phyloP scores from a whole-genome alignment of 2,329 filamentous ascomycete species.

The Talaromyces sp. region DNA sequence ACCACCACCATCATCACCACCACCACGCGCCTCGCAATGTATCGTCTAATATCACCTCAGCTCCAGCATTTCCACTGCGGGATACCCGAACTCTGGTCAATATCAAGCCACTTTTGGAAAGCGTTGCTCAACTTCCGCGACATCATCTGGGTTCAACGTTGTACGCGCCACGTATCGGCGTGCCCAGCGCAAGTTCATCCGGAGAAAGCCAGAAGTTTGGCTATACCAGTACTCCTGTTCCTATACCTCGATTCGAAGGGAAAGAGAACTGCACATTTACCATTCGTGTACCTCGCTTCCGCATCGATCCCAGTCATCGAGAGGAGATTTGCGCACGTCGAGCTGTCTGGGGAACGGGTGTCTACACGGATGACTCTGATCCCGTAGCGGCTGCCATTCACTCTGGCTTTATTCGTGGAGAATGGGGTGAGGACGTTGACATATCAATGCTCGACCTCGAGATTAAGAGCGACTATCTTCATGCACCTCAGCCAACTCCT shows the following conservation, averaged over 20 bases:
- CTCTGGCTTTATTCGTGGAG: slow-evolving; percentile 84
- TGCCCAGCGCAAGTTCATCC: slow-evolving; percentile 41
- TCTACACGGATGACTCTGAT: slow-evolving; percentile 96
- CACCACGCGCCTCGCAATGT: slow-evolving; percentile 35
- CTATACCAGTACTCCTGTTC: slow-evolving; percentile 61
- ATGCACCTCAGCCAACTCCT: slow-evolving; percentile 35
- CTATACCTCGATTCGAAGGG: slow-evolving; percentile 71
- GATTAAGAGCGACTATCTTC: slow-evolving; percentile 47
- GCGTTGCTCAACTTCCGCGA: slow-evolving; percentile 66
- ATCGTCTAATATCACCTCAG: slow-evolving; percentile 21
- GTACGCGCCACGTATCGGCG: slow-evolving; percentile 66
- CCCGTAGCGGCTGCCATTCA: slow-evolving; percentile 90
- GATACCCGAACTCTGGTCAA: slow-evolving; percentile 64
- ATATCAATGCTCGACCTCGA: slow-evolving; percentile 60
- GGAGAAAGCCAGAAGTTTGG: slow-evolving; percentile 54
- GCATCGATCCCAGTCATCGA: slow-evolving; percentile 65
- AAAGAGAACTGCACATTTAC: slow-evolving; percentile 89
- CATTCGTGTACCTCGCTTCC: slow-evolving; percentile 77
- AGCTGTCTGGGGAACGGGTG: slow-evolving; percentile 86
- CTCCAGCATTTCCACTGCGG: slow-evolving; percentile 42
- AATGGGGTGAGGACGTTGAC: slow-evolving; percentile 78
- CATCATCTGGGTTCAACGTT: slow-evolving; percentile 80
- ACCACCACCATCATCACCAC: slow-evolving; percentile 48
- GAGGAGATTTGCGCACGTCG: slow-evolving; percentile 79
- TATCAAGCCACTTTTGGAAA: slow-evolving; percentile 68